Evolutionary conservation across 2,329 filamentous ascomycete species (phyloP).

Genomic region (Botrytis cinerea): DNA sequence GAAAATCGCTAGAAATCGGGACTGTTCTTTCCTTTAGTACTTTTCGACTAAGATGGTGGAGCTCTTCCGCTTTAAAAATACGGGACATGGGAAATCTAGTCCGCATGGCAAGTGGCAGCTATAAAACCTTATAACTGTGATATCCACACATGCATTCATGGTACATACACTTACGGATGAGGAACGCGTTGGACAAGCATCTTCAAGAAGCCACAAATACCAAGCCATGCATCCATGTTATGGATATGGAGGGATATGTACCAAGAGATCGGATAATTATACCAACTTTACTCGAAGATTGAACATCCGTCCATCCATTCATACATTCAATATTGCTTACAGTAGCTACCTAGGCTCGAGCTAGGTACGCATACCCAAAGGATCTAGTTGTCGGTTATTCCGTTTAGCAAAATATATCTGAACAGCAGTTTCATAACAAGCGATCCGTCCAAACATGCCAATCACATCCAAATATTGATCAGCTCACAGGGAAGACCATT

Average conservation of each 20-base stretch:
- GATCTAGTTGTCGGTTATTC: slow-evolving; percentile 2
- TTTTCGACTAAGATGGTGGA: slow-evolving; percentile 9
- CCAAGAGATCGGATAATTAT: slow-evolving; percentile 5
- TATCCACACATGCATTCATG: neutral
- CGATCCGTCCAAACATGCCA: neutral
- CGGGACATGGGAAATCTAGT: slow-evolving; percentile 10
- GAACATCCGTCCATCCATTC: neutral
- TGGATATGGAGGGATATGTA: neutral
- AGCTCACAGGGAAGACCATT: slow-evolving; percentile 1
- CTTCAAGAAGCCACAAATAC: neutral
- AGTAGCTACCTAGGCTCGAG: neutral
- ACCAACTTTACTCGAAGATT: neutral
- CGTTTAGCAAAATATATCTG: neutral
- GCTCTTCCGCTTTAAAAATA: slow-evolving; percentile 12
- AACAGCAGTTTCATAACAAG: neutral
- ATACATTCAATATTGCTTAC: neutral
- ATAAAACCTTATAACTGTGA: slow-evolving; percentile 8
- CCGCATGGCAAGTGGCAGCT: slow-evolving; percentile 5
- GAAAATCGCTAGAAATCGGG: neutral
- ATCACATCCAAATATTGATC: neutral
- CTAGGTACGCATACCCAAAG: neutral
- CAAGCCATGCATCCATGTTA: neutral
- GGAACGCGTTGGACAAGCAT: neutral
- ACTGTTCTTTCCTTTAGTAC: slow-evolving; percentile 23
- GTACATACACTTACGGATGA: neutral